Evolutionary conservation across 139 green algal species (phyloP).

Genomic region (Chlorella sp.): DNA sequence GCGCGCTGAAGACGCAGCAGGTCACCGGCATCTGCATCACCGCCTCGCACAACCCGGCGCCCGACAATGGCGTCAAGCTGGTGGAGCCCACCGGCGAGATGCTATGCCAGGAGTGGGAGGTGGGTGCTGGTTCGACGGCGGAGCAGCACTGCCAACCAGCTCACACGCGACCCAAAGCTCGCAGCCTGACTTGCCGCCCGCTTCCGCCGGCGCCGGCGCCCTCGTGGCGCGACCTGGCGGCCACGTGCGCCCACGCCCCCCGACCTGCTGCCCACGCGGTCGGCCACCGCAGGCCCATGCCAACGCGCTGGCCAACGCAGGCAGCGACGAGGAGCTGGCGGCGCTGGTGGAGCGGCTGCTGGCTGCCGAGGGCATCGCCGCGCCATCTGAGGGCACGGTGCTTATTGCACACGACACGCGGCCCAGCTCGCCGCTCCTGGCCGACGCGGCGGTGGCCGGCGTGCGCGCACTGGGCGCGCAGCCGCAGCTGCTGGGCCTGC

Average conservation of each 20-base stretch:
- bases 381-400: slow-evolving; percentile 39
- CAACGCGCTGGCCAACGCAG: slow-evolving; percentile 72
- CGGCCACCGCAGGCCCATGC: slow-evolving; percentile 80
- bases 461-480: slow-evolving; percentile 54
- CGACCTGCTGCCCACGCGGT: too few relatives aligned
- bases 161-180: too few relatives aligned
- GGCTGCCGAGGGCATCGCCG: slow-evolving; percentile 12
- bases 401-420: slow-evolving; percentile 81
- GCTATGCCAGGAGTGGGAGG: slow-evolving; percentile 62
- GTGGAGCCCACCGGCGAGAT: slow-evolving; percentile 85
- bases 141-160: too few relatives aligned
- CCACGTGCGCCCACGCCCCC: too few relatives aligned
- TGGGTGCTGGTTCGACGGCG: slow-evolving; percentile 14
- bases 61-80: slow-evolving; percentile 97
- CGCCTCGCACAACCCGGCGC: slow-evolving; percentile 92
- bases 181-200: too few relatives aligned
- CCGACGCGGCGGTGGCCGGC: slow-evolving; percentile 61
- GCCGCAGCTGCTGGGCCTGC: slow-evolving; percentile 55
- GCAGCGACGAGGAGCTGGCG: slow-evolving; percentile 40
- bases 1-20: slow-evolving; percentile 41
- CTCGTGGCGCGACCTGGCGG: too few relatives aligned
- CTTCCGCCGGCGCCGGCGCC: too few relatives aligned
- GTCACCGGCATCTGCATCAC: slow-evolving; percentile 93
- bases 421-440: slow-evolving; percentile 65
- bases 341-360: slow-evolving; percentile 29